These are phyloP conservation scores for Theobroma grandiflorum DNA, from an alignment of 441 rosid species.

Conservation along the genomic window DNA sequence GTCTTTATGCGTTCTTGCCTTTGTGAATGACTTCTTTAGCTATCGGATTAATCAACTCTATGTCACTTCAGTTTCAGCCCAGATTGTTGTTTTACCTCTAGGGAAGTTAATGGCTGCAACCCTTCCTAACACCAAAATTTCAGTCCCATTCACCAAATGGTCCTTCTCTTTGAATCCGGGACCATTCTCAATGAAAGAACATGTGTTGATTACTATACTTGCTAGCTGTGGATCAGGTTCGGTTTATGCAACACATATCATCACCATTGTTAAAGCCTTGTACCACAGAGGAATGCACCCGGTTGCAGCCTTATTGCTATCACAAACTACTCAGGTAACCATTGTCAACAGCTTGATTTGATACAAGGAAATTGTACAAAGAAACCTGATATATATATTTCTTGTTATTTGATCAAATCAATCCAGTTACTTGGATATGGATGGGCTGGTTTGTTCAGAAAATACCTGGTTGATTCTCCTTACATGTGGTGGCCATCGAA, in stretches of 20 bases:
- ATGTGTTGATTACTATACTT: constrained; percentile 70
- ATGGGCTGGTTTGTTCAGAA: constrained; percentile 85
- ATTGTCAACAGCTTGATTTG: constrained; percentile 56
- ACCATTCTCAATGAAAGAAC: constrained; percentile 75
- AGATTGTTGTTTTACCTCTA: constrained; percentile 65
- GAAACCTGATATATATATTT: neutral
- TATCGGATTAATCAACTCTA: constrained; percentile 62
- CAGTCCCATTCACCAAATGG: constrained; percentile 59
- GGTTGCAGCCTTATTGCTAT: constrained; percentile 64
- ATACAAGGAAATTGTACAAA: constrained; percentile 22
- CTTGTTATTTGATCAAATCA: neutral
- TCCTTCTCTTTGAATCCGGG: constrained; percentile 78
- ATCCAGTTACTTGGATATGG: constrained; percentile 84
- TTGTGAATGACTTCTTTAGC: constrained; percentile 67
- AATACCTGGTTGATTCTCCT: constrained; percentile 75
- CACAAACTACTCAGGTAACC: constrained; percentile 84
- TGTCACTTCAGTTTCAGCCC: constrained; percentile 59
- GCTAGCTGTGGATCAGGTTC: constrained; percentile 65
- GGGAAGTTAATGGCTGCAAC: constrained; percentile 80
- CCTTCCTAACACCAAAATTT: constrained; percentile 44
- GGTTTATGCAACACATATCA: constrained; percentile 61
- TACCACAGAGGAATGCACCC: constrained; percentile 56
- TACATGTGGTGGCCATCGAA: constrained; percentile 93
- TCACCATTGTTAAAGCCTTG: constrained; percentile 69
- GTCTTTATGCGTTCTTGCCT: constrained; percentile 59